Percentiles rank a stretch among this genome's conserved stretches.
phyloP scores from a whole-genome alignment of 768 basidiomycete genomes.

The Hypholoma sublateritium region DNA sequence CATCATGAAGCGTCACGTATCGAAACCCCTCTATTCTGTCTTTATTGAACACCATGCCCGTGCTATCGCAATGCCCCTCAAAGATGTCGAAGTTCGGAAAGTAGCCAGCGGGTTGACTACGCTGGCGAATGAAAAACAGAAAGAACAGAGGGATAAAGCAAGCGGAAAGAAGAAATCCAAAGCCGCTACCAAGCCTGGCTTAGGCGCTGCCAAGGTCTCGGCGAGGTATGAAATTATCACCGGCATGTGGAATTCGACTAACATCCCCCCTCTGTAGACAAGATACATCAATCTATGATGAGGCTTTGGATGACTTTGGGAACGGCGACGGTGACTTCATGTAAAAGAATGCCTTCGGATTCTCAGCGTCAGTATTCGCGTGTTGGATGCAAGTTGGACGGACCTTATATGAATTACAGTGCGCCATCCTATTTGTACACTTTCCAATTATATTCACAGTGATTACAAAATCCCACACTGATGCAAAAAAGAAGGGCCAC shows the following conservation, averaged over 20 bases:
- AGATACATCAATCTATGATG: conserved; percentile 83
- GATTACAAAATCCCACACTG: not conserved
- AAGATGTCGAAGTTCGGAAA: conserved; percentile 91
- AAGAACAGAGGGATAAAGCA: conserved; percentile 80
- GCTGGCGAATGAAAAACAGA: conserved; percentile 94
- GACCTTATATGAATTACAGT: not conserved
- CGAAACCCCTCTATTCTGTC: conserved; percentile 76
- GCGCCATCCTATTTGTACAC: not conserved
- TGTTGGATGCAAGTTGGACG: not conserved
- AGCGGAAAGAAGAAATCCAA: conserved; percentile 91
- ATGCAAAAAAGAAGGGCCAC: no score
- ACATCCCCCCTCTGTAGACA: conserved; percentile 42
- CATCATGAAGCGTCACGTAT: conserved; percentile 75
- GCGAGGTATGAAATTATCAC: conserved; percentile 41
- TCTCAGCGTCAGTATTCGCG: not conserved
- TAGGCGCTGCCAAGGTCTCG: conserved; percentile 72
- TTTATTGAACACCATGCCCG: conserved; percentile 87
- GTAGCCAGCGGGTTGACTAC: conserved; percentile 81
- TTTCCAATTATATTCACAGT: not conserved
- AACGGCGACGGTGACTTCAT: conserved; percentile 82
- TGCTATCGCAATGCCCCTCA: conserved; percentile 72
- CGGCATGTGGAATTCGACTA: not conserved
- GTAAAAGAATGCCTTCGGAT: conserved; percentile 43
- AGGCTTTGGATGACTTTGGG: conserved; percentile 88
- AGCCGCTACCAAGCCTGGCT: conserved; percentile 63